Conservation (phyloP, 2,329 filamentous ascomycete species). For the Calonectria pauciramosa region DNA sequence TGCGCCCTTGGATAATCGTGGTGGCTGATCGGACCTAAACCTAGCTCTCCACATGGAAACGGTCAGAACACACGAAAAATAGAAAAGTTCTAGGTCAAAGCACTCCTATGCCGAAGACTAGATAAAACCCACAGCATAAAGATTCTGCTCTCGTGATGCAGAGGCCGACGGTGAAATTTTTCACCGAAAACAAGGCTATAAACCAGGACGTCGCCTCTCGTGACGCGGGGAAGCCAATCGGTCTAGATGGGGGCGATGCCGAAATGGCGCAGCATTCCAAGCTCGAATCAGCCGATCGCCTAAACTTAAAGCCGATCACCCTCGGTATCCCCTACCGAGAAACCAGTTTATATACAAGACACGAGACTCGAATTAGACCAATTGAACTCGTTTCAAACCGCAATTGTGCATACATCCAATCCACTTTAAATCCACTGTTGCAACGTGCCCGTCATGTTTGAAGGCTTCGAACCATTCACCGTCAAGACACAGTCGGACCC, state of each 20-base stretch:
- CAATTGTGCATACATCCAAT: neutral
- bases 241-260: neutral
- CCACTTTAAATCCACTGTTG: neutral
- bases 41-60: neutral
- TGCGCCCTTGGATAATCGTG: neutral
- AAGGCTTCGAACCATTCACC: constrained; percentile 54
- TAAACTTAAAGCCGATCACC: constrained; percentile 15
- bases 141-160: neutral
- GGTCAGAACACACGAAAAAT: neutral
- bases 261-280: neutral
- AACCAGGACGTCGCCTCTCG: neutral
- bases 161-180: neutral
- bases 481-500: constrained; percentile 53
- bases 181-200: neutral
- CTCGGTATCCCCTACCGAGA: neutral
- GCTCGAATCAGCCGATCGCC: neutral
- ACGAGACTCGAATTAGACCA: neutral
- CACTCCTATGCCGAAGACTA: neutral
- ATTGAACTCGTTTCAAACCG: neutral
- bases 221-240: neutral
- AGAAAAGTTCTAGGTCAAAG: neutral
- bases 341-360: neutral
- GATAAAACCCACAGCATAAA: neutral
- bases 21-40: neutral
- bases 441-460: constrained; percentile 51